These are phyloP conservation scores for Wickerhamiella azymoides DNA, from an alignment of 805 yeast genomes.

Conservation along the genomic window DNA sequence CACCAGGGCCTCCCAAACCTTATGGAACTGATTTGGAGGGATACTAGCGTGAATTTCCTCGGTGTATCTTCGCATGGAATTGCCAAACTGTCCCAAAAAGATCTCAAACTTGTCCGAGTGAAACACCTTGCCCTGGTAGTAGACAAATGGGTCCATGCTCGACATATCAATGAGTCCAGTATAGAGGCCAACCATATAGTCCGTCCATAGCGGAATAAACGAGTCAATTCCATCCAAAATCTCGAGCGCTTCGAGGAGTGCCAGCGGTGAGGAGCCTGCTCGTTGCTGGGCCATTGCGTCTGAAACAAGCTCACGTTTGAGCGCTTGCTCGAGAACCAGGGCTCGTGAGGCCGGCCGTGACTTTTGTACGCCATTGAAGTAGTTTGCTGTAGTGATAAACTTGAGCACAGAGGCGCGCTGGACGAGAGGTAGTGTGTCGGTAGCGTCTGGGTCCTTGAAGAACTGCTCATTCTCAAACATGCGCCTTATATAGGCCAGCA, in stretches of 20 bases:
- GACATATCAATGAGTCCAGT: constrained; percentile 2
- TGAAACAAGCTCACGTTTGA: constrained; percentile 1
- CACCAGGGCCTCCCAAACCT: constrained; percentile 24
- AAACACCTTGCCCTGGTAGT: constrained; percentile 1
- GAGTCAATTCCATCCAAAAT: not conserved
- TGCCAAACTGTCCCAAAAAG: constrained; percentile 16
- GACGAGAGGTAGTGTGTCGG: not conserved
- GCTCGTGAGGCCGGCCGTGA: not conserved
- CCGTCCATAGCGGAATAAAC: constrained; percentile 3
- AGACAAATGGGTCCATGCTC: constrained; percentile 4
- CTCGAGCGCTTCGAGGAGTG: not conserved
- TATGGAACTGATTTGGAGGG: constrained; percentile 23
- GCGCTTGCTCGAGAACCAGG: not conserved
- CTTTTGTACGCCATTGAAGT: not conserved
- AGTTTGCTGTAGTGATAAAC: not conserved
- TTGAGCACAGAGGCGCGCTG: not conserved
- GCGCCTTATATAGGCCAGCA: not conserved
- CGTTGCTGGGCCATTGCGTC: constrained; percentile 6
- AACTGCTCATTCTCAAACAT: not conserved
- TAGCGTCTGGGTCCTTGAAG: constrained; percentile 1
- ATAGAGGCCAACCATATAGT: constrained; percentile 1
- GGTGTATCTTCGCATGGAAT: constrained; percentile 28
- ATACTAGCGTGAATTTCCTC: constrained; percentile 32
- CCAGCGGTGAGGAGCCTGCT: not conserved
- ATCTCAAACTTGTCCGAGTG: constrained; percentile 2